A percentile compares a stretch with the other conserved stretches of the same genome.
Conservation (phyloP, 352 stramenopile genomes). For the Globisporangium abappressorium region DNA sequence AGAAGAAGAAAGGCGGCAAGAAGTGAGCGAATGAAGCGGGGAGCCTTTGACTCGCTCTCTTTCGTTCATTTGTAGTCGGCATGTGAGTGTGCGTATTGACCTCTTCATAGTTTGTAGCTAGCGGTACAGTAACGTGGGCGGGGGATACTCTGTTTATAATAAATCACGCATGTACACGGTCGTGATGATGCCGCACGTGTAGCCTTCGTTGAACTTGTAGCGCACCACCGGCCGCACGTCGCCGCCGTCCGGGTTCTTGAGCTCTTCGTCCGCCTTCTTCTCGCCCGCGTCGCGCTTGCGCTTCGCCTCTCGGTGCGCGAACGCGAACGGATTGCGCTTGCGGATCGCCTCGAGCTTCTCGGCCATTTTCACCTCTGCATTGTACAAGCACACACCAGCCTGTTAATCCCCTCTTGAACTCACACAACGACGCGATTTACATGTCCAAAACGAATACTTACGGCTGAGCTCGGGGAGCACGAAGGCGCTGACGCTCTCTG, state of each 20-base stretch:
- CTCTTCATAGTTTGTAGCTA: background rate
- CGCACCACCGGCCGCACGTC: conserved; percentile 48
- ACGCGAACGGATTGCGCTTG: conserved; percentile 78
- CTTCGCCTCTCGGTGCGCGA: conserved; percentile 77
- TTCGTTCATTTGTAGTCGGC: background rate
- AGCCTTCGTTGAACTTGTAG: conserved; percentile 91
- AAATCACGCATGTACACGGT: conserved; percentile 86
- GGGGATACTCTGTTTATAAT: conserved; percentile 30
- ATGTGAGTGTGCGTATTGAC: background rate
- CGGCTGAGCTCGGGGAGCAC: conserved; percentile 52
- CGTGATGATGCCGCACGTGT: conserved; percentile 89
- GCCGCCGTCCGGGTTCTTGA: conserved; percentile 11
- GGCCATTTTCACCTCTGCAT: conserved; percentile 49
- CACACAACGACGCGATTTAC: too few species aligned
- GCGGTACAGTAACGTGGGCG: background rate
- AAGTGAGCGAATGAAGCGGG: conserved; percentile 18
- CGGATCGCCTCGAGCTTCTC: conserved; percentile 61
- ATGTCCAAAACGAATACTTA: conserved; percentile 22
- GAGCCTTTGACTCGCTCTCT: background rate
- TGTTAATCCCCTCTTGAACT: background rate
- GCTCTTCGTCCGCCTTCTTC: conserved; percentile 35
- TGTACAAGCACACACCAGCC: conserved; percentile 2
- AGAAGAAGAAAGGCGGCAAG: conserved; percentile 43
- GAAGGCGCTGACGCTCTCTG: conserved; percentile 33
- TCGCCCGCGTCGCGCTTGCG: conserved; percentile 55